These are phyloP conservation scores for Solanum commersonii DNA, from an alignment of 257 asterid genomes.

Conservation along the genomic window DNA sequence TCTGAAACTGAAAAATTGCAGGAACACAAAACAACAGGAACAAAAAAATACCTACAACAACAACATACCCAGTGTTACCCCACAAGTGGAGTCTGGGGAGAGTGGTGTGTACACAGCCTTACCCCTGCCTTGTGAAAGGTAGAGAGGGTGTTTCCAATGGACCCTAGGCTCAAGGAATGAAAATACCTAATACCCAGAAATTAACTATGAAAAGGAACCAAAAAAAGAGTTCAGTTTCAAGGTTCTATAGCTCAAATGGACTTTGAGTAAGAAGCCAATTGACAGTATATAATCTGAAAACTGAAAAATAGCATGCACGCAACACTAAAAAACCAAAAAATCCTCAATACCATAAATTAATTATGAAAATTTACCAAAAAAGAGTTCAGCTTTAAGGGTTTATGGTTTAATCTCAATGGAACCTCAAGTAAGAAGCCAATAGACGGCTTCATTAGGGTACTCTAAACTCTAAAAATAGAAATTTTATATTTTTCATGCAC, in stretches of 20 bases:
- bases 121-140: background rate
- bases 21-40: background rate
- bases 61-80: background rate
- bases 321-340: background rate
- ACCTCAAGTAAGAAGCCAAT: background rate
- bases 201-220: background rate
- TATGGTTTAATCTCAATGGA: background rate
- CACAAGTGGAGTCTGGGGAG: background rate
- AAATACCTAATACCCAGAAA: background rate
- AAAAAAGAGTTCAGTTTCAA: background rate
- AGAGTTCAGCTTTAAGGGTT: background rate
- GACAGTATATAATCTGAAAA: background rate
- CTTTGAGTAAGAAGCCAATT: background rate
- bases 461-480: background rate
- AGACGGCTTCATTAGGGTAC: background rate
- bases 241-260: background rate
- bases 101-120: background rate
- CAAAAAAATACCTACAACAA: background rate
- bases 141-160: background rate
- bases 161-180: background rate
- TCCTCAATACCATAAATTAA: background rate
- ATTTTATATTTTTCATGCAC: background rate
- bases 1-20: no score
- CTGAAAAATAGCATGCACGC: background rate
- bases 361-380: background rate